Percentiles rank a stretch among this genome's conserved stretches.
phyloP scores from a whole-genome alignment of 306 rosid genomes.

The Ormosia semicastrata region DNA sequence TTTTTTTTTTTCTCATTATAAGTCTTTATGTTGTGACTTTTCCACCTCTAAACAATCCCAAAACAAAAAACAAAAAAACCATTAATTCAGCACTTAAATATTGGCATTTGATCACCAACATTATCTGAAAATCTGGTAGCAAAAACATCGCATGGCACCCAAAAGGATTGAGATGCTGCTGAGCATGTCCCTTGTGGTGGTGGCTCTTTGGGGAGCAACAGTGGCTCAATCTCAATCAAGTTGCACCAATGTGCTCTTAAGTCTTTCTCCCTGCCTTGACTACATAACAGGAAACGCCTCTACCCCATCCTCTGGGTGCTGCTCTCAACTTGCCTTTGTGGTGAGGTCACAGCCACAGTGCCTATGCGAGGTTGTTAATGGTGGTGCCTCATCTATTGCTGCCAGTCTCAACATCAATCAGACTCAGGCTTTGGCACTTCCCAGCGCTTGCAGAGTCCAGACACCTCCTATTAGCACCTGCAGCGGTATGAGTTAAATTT shows the following conservation, averaged over 20 bases:
- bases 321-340: slow-evolving; percentile 53
- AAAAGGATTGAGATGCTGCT: slow-evolving; percentile 25
- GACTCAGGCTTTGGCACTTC: slow-evolving; percentile 54
- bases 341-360: slow-evolving; percentile 57
- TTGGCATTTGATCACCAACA: slow-evolving; percentile 7
- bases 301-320: slow-evolving; percentile 49
- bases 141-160: slow-evolving; percentile 31
- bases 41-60: background rate
- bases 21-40: slow-evolving; percentile 24
- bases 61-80: slow-evolving; percentile 6
- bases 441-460: slow-evolving; percentile 47
- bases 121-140: background rate
- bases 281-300: slow-evolving; percentile 50
- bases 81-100: slow-evolving; percentile 10
- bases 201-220: slow-evolving; percentile 26
- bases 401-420: slow-evolving; percentile 53
- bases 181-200: slow-evolving; percentile 16
- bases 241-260: slow-evolving; percentile 50
- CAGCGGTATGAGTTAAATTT: slow-evolving; percentile 26
- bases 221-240: slow-evolving; percentile 46
- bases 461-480: slow-evolving; percentile 58
- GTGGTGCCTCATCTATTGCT: slow-evolving; percentile 42
- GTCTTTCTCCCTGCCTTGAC: slow-evolving; percentile 56
- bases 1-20: slow-evolving; percentile 13
- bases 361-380: slow-evolving; percentile 56